A percentile compares a stretch with the other conserved stretches of the same genome.
These are phyloP conservation scores for Euclidium syriacum DNA, from an alignment of 345 rosid genomes.

Conservation along the genomic window DNA sequence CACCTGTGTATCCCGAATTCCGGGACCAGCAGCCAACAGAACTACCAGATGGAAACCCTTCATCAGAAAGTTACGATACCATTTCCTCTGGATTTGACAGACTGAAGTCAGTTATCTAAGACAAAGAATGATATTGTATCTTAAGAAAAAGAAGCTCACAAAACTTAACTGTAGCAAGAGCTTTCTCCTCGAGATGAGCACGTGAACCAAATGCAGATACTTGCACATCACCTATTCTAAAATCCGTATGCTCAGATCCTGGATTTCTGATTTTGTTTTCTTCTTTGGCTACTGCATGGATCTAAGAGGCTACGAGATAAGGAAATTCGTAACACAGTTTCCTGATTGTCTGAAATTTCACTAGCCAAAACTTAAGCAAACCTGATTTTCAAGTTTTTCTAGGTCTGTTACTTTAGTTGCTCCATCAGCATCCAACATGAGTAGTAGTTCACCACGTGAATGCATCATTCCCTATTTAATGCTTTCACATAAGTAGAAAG, in stretches of 20 bases:
- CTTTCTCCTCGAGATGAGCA: slow-evolving; percentile 96
- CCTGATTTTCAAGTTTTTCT: slow-evolving; percentile 96
- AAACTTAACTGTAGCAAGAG: slow-evolving; percentile 83
- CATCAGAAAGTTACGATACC: slow-evolving; percentile 96
- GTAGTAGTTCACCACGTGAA: slow-evolving; percentile 92
- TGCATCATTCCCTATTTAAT: slow-evolving; percentile 98
- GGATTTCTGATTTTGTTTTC: slow-evolving; percentile 48
- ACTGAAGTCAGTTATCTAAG: slow-evolving; percentile 18
- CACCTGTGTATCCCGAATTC: slow-evolving; percentile 98
- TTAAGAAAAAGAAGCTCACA: neutral
- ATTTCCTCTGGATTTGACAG: slow-evolving; percentile 70
- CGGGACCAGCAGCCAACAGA: slow-evolving; percentile 83
- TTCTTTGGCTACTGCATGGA: slow-evolving; percentile 62
- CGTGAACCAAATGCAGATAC: slow-evolving; percentile 93
- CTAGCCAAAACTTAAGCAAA: slow-evolving; percentile 25
- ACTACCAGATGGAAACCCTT: slow-evolving; percentile 97
- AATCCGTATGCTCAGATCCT: slow-evolving; percentile 31
- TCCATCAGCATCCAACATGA: slow-evolving; percentile 99
- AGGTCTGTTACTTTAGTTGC: slow-evolving; percentile 93
- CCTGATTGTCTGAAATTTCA: neutral
- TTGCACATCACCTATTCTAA: slow-evolving; percentile 63
- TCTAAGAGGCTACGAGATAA: slow-evolving; percentile 52
- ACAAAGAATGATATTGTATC: neutral
- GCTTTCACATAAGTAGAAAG: slow-evolving; percentile 69
- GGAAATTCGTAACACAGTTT: slow-evolving; percentile 14